Evolutionary conservation across 2,329 filamentous ascomycete species (phyloP).

Genomic region (Penicillium psychrosexuale): DNA sequence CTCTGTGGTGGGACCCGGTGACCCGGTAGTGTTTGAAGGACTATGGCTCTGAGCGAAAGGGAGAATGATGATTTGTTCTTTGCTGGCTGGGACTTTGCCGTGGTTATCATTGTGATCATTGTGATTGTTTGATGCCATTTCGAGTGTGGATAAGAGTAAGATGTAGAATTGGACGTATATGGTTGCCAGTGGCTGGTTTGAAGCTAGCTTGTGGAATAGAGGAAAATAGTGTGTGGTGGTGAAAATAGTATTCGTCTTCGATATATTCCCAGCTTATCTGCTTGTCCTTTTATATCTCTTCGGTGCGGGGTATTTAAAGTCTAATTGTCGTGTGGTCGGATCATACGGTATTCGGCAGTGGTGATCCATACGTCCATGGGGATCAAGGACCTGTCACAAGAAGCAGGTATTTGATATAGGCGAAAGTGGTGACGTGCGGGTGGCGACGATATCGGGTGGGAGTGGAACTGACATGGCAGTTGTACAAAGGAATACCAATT

Average conservation of each 20-base stretch:
- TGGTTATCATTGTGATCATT: neutral
- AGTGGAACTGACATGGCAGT: neutral
- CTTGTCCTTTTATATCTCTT: conserved; percentile 2
- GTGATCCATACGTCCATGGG: neutral
- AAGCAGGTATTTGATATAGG: neutral
- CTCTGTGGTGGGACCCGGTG: neutral
- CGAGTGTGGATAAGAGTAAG: neutral
- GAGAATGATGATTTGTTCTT: conserved; percentile 4
- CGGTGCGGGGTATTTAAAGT: neutral
- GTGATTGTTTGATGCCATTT: neutral
- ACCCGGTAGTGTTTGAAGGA: neutral
- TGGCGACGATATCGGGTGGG: conserved; percentile 2
- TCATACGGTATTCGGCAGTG: neutral
- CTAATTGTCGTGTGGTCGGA: neutral
- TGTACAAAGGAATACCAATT: neutral
- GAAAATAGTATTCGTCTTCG: neutral
- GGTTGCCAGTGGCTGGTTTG: neutral
- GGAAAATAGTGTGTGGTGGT: neutral
- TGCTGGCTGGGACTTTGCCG: conserved; percentile 2
- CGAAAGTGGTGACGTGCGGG: conserved; percentile 1
- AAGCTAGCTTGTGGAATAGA: neutral
- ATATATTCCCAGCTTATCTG: neutral
- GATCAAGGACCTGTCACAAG: neutral
- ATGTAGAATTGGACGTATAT: neutral
- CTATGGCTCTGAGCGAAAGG: neutral